Conservation (phyloP, 2,329 filamentous ascomycete genomes). For the Phaeosphaeria sp. region DNA sequence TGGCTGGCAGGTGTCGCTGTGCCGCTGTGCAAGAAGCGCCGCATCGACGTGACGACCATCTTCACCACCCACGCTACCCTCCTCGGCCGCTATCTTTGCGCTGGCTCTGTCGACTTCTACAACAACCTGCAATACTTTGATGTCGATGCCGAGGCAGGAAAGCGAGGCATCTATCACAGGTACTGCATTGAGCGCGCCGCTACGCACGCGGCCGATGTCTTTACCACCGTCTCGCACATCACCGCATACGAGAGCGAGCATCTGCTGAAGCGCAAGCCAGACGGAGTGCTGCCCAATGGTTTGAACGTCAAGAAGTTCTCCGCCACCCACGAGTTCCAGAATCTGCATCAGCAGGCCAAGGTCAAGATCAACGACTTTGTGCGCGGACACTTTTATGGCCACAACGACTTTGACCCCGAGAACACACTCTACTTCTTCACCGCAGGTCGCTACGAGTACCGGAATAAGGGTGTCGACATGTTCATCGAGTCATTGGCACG, state of each 20-base stretch:
- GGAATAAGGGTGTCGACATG: conserved; percentile 99
- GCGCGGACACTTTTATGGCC: conserved; percentile 96
- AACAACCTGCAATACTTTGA: conserved; percentile 98
- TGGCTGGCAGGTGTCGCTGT: conserved; percentile 96
- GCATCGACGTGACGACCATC: conserved; percentile 96
- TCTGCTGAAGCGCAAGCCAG: conserved; percentile 94
- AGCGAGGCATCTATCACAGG: conserved; percentile 96
- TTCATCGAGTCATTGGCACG: conserved; percentile 97
- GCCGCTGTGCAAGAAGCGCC: conserved; percentile 88
- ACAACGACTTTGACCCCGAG: conserved; percentile 95
- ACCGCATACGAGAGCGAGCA: conserved; percentile 99
- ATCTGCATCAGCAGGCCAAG: conserved; percentile 94
- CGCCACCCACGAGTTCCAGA: conserved; percentile 98
- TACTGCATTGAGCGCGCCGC: conserved; percentile 98
- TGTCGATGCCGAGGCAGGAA: conserved; percentile 93
- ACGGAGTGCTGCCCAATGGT: conserved; percentile 94
- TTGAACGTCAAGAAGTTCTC: conserved; percentile 99
- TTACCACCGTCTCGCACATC: conserved; percentile 98
- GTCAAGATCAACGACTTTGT: conserved; percentile 99
- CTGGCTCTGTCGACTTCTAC: conserved; percentile 98
- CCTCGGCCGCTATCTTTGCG: conserved; percentile 93
- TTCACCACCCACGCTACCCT: conserved; percentile 98
- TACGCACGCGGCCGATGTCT: conserved; percentile 91
- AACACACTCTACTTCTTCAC: conserved; percentile 99
- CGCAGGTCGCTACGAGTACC: conserved; percentile 93